A percentile compares a stretch with the other conserved stretches of the same genome.
These are phyloP conservation scores for Platanthera guangdongensis DNA, from an alignment of 106 monocot genomes.

Conservation along the genomic window DNA sequence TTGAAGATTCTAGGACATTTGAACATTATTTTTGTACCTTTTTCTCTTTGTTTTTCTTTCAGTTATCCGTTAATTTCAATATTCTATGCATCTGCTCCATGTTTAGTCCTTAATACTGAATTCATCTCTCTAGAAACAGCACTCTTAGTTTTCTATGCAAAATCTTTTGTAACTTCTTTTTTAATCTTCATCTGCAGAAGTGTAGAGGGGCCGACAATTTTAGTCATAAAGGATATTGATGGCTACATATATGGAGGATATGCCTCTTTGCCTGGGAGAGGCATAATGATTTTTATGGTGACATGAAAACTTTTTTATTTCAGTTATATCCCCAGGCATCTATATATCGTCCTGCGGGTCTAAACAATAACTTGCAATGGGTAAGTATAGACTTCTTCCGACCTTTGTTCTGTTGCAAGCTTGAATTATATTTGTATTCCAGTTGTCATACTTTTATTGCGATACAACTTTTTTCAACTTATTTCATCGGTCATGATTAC, in stretches of 20 bases:
- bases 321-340: slow-evolving; percentile 78
- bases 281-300: slow-evolving; percentile 92
- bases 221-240: slow-evolving; percentile 76
- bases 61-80: too few species aligned
- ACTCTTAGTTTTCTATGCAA: neutral
- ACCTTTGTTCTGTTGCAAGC: neutral
- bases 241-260: slow-evolving; percentile 89
- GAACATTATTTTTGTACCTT: neutral
- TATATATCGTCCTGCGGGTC: slow-evolving; percentile 75
- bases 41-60: neutral
- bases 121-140: neutral
- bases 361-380: slow-evolving; percentile 89
- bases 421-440: neutral
- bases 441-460: neutral
- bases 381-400: slow-evolving; percentile 24
- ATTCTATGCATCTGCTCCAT: too few species aligned
- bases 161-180: neutral
- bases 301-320: slow-evolving; percentile 90
- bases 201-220: slow-evolving; percentile 57
- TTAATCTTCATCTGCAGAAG: slow-evolving; percentile 31
- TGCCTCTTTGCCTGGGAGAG: slow-evolving; percentile 96
- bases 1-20: neutral
- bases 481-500: neutral
- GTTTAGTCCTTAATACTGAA: neutral
- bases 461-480: neutral